Evolutionary conservation across 805 yeast species (phyloP).

Genomic region (Candida michaelii): DNA sequence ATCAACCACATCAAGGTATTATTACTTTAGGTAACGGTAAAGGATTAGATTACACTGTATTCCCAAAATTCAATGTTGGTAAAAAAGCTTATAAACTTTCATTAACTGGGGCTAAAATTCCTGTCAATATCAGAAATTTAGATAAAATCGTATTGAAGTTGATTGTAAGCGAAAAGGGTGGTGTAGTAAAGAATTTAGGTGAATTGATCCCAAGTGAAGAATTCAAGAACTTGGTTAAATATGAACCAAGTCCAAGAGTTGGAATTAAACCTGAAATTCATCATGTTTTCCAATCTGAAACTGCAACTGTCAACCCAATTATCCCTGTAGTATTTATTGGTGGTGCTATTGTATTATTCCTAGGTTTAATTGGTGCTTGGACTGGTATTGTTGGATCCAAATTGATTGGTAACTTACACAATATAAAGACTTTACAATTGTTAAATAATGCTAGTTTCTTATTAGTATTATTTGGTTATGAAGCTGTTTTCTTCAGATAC

Average conservation of each 20-base stretch:
- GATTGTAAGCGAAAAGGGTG: constrained; percentile 30
- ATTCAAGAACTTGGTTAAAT: constrained; percentile 23
- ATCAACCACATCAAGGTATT: constrained; percentile 37
- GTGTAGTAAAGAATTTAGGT: constrained; percentile 26
- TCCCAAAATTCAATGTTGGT: constrained; percentile 26
- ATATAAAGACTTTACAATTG: constrained; percentile 33
- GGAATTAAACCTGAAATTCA: constrained; percentile 60
- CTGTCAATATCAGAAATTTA: constrained; percentile 35
- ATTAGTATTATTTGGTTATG: constrained; percentile 48
- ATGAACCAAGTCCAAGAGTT: constrained; percentile 33
- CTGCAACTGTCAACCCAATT: constrained; percentile 49
- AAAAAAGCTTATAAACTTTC: constrained; percentile 21
- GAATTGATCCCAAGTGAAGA: constrained; percentile 31
- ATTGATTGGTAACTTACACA: constrained; percentile 32
- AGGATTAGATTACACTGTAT: constrained; percentile 32
- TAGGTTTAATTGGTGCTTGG: constrained; percentile 49
- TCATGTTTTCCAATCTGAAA: constrained; percentile 59
- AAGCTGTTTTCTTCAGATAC: constrained; percentile 55
- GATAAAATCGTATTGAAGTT: constrained; percentile 30
- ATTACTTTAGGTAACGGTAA: constrained; percentile 27
- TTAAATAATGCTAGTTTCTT: constrained; percentile 47
- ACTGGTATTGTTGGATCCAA: constrained; percentile 19
- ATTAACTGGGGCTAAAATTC: constrained; percentile 30
- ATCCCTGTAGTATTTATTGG: constrained; percentile 54
- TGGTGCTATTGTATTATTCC: constrained; percentile 40